Evolutionary conservation across 169 alveolate genomes (phyloP).

Genomic region (Eimeria zaria): DNA sequence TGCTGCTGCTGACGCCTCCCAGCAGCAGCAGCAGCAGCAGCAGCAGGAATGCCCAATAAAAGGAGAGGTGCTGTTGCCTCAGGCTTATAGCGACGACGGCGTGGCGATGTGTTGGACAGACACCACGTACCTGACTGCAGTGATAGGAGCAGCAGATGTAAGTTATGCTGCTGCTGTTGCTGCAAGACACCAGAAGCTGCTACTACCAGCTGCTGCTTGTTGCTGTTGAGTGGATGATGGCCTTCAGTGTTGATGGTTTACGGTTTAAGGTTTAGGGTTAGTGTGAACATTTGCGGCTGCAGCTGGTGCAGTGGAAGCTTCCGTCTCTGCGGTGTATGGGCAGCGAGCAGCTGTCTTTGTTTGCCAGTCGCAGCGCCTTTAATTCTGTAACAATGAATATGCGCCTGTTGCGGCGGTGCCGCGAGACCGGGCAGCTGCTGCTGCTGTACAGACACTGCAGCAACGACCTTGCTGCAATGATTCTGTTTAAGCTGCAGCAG

Average conservation of each 20-base stretch:
- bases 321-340: conserved; percentile 79
- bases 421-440: conserved; percentile 47
- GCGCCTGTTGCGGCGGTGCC: conserved; percentile 65
- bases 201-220: background rate
- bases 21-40: conserved; percentile 49
- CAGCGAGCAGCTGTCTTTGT: conserved; percentile 68
- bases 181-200: background rate
- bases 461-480: conserved; percentile 45
- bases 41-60: background rate
- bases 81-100: conserved; percentile 78
- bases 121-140: conserved; percentile 63
- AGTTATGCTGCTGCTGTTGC: background rate
- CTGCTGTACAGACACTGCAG: conserved; percentile 77
- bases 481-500: conserved; percentile 29
- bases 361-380: conserved; percentile 57
- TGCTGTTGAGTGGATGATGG: background rate
- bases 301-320: conserved; percentile 78
- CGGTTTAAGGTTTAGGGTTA: conserved; percentile 8
- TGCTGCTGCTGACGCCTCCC: background rate
- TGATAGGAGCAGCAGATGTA: conserved; percentile 69
- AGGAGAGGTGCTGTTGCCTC: conserved; percentile 67
- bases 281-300: background rate
- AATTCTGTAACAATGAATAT: conserved; percentile 58
- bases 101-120: conserved; percentile 74
- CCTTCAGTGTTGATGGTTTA: background rate